A percentile compares a stretch with the other conserved stretches of the same genome.
phyloP scores from a whole-genome alignment of 495 filamentous ascomycete genomes.

The Antarctomyces pellizariae region DNA sequence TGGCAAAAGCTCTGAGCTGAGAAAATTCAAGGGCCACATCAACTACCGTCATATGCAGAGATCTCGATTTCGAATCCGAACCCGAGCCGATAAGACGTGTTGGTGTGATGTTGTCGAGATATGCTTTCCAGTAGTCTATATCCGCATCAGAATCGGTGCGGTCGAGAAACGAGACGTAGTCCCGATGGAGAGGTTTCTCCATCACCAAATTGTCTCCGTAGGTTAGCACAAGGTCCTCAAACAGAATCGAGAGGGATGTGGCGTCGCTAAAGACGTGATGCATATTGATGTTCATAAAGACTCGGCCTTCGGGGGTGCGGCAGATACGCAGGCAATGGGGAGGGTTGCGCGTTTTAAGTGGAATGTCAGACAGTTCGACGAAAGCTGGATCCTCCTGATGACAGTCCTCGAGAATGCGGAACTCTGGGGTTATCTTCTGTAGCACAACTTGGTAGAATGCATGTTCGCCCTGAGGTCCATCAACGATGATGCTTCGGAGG shows the following conservation, averaged over 20 bases:
- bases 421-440: slow-evolving; percentile 1
- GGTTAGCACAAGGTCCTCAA: slow-evolving; percentile 1
- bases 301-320: not conserved
- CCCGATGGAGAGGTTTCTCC: slow-evolving; percentile 2
- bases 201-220: slow-evolving; percentile 2
- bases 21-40: too few species aligned
- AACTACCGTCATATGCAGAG: too few species aligned
- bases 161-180: slow-evolving; percentile 2
- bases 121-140: slow-evolving; percentile 6
- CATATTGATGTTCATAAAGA: slow-evolving; percentile 4
- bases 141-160: not conserved
- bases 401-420: not conserved
- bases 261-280: slow-evolving; percentile 4
- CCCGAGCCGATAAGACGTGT: slow-evolving; percentile 1
- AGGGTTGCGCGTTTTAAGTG: slow-evolving; percentile 1
- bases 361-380: not conserved
- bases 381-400: slow-evolving; percentile 1
- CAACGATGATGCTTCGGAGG: slow-evolving; percentile 3
- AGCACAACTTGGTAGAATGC: slow-evolving; percentile 3
- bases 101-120: slow-evolving; percentile 3
- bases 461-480: not conserved
- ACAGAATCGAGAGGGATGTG: slow-evolving; percentile 2
- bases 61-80: not conserved
- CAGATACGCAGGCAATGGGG: slow-evolving; percentile 3
- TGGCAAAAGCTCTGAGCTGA: slow-evolving; percentile 1